These are phyloP conservation scores for Fusarium falciforme DNA, from an alignment of 2,329 filamentous ascomycete genomes.

Conservation along the genomic window DNA sequence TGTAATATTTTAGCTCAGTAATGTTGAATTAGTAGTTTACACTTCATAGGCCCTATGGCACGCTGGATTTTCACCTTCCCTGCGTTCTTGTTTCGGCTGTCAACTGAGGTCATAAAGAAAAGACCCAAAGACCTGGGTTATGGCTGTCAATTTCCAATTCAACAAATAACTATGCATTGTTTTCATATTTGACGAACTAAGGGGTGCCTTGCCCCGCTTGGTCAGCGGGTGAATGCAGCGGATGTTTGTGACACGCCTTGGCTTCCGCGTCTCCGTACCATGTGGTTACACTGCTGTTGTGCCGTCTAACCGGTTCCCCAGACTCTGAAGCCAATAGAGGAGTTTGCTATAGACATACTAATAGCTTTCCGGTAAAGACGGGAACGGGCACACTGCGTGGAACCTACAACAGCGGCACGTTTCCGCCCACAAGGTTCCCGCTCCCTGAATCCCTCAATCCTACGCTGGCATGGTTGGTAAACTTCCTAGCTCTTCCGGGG, in stretches of 20 bases:
- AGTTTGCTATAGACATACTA: neutral
- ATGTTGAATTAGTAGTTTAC: neutral
- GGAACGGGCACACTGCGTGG: neutral
- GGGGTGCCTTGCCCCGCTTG: neutral
- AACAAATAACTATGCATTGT: neutral
- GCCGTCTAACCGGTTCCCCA: neutral
- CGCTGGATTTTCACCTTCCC: neutral
- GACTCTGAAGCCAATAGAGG: neutral
- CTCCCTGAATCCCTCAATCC: neutral
- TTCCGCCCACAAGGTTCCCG: neutral
- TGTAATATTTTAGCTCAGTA: neutral
- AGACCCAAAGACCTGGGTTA: no score
- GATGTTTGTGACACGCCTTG: neutral
- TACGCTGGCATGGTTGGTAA: neutral
- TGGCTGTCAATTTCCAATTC: neutral
- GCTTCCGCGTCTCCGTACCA: neutral
- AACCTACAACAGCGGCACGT: neutral
- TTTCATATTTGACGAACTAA: neutral
- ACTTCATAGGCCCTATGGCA: neutral
- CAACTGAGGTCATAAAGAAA: neutral
- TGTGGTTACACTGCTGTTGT: neutral
- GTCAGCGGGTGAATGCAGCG: neutral
- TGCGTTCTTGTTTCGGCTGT: neutral
- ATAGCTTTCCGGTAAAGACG: neutral
- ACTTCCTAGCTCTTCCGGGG: neutral